Conservation (phyloP, 257 asterid species). For the Solanum paucissectum region DNA sequence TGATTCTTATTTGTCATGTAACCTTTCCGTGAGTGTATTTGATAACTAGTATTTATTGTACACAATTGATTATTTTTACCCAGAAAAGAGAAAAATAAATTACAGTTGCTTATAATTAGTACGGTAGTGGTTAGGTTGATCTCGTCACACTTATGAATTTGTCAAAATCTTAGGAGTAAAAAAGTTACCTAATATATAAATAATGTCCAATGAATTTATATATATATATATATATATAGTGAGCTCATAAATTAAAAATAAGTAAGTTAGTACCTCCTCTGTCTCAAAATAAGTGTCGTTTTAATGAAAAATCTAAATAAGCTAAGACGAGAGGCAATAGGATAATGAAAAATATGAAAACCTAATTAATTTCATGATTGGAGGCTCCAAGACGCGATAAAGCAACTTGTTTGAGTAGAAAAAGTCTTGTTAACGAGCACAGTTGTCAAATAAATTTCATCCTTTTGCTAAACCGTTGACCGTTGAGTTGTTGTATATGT, state of each 20-base stretch:
- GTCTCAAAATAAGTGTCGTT: not conserved
- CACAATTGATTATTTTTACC: not conserved
- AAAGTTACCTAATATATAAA: not conserved
- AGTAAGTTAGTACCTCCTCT: not conserved
- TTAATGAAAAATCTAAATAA: not conserved
- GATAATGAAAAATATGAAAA: not conserved
- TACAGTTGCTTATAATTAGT: not conserved
- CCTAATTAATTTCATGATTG: not conserved
- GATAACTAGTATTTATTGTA: not conserved
- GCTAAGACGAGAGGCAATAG: rapidly evolving
- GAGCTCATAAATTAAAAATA: not conserved
- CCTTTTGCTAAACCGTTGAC: not conserved
- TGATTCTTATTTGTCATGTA: not conserved
- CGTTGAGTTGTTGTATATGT: not conserved
- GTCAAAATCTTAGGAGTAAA: not conserved
- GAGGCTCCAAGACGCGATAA: not conserved
- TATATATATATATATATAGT: not conserved
- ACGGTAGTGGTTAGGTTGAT: not conserved
- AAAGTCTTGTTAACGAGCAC: not conserved
- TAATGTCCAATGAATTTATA: not conserved
- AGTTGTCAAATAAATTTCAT: not conserved
- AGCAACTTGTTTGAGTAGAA: not conserved
- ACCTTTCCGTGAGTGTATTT: not conserved
- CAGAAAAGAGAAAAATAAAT: not conserved
- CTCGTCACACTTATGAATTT: not conserved